Base-by-base conservation (phyloP, 371 early-diverging fungal genomes). In the Sporodiniella umbellata region DNA sequence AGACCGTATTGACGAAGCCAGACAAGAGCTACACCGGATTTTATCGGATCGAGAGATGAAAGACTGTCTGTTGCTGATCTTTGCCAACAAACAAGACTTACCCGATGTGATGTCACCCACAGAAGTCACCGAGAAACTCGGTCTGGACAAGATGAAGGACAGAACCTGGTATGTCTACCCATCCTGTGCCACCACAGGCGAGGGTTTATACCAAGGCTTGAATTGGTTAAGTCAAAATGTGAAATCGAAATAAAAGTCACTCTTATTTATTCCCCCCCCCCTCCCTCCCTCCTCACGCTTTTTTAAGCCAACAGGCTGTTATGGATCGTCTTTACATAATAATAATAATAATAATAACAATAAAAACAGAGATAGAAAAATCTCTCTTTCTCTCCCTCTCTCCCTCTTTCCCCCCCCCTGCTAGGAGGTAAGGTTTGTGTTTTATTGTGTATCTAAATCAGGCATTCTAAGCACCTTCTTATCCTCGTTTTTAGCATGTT, bases 1-100 rank as follows among this genome's bases (percentile, higher is more conserved):
- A 18, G 90, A 89, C 60, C 80, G 93, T 62, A 87, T 92, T 60
- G 85, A 85, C 48, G 93, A 92, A 66, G 93, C 93, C 8, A 77
- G 83, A 45, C 83, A 85, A 59, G 93, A 92, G 70, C 67, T 92
- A 26, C 87, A 88, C 59, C 83, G 87, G 17, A 90, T 92, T 55
- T 70, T 92, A 45, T 79, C 80, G 28, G 92, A 92, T 60, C 75
- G 87, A 46, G 93, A 92, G 77, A 87, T 93, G 88, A 80, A 81
- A 54, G 91, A 91, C 51, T 84, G 84, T 53, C 59, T 91, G 42
- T 60, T 92, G 55, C 75, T 90, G 28, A 87, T 93, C 4, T 90
- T 91, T 75, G 92, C 93, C 35, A 90, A 92, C 70, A 91, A 93
- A 66, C 92, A 92, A 69, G 93, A 93, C 77, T 65, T 93, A 40